A percentile compares a stretch with the other conserved stretches of the same genome.
Conservation (phyloP, 192 early-diverging fungal species). For the Rhizophagus prolifer region DNA sequence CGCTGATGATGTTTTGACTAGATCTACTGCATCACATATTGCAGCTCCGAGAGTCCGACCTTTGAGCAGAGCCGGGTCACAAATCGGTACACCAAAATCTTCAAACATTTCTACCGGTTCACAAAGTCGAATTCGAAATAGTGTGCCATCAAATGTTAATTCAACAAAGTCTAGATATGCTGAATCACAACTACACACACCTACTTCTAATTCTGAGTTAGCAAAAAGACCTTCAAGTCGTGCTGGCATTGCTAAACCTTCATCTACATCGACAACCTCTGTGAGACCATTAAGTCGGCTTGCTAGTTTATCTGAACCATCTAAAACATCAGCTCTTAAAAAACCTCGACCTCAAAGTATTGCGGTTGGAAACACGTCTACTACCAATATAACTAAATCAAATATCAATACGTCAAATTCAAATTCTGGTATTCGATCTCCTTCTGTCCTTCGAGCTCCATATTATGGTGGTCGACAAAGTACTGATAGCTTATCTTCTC, state of each 20-base stretch:
- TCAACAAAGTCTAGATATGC: background rate
- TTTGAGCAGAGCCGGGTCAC: conserved; percentile 3
- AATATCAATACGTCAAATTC: background rate
- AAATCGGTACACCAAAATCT: background rate
- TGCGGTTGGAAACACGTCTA: conserved; percentile 1
- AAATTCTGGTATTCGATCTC: background rate
- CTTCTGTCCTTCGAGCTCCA: background rate
- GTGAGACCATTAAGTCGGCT: background rate
- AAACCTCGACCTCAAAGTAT: conserved; percentile 5
- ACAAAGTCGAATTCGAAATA: conserved; percentile 15
- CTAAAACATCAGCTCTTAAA: background rate
- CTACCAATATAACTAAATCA: background rate
- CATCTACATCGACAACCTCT: background rate
- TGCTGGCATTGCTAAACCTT: background rate
- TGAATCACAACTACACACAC: background rate
- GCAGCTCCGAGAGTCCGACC: background rate
- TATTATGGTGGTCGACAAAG: conserved; percentile 4
- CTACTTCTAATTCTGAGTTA: background rate
- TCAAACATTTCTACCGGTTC: conserved; percentile 6
- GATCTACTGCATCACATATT: background rate
- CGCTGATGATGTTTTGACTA: conserved; percentile 11
- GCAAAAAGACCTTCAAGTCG: background rate
- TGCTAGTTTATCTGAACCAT: background rate
- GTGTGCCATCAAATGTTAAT: background rate
- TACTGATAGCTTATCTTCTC: conserved; percentile 13